These are phyloP conservation scores for Claviceps cyperi DNA, from an alignment of 2,329 filamentous ascomycete genomes.

Conservation along the genomic window DNA sequence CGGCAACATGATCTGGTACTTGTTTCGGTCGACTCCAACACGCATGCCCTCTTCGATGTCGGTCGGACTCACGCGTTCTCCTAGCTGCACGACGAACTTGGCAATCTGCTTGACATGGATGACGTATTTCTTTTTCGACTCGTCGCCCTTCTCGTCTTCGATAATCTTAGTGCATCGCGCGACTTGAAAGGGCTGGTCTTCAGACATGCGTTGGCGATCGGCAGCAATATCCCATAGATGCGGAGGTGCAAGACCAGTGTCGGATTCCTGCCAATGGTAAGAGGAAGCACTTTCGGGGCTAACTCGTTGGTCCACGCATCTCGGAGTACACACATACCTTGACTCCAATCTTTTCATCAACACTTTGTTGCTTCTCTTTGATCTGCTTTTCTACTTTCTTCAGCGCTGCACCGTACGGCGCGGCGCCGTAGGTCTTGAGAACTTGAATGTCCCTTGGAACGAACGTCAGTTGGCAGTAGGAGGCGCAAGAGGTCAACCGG, in stretches of 20 bases:
- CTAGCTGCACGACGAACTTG: slow-evolving; percentile 96
- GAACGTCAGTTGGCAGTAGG: slow-evolving; percentile 11
- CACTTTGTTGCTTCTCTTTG: slow-evolving; percentile 95
- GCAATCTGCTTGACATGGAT: slow-evolving; percentile 99
- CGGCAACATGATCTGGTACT: slow-evolving; percentile 96
- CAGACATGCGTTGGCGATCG: slow-evolving; percentile 94
- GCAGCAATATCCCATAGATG: slow-evolving; percentile 98
- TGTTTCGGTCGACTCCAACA: slow-evolving; percentile 94
- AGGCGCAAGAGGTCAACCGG: neutral
- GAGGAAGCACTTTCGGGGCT: slow-evolving; percentile 2
- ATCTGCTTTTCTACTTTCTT: slow-evolving; percentile 99
- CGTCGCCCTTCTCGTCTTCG: slow-evolving; percentile 78
- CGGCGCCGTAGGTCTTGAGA: slow-evolving; percentile 95
- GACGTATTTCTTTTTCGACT: slow-evolving; percentile 98
- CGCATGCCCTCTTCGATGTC: slow-evolving; percentile 99
- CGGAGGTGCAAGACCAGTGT: slow-evolving; percentile 92
- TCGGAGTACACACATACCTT: slow-evolving; percentile 36
- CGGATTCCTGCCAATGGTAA: slow-evolving; percentile 61
- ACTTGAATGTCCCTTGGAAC: slow-evolving; percentile 83
- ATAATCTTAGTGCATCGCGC: slow-evolving; percentile 99
- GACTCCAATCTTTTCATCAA: slow-evolving; percentile 95
- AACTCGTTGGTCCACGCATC: neutral
- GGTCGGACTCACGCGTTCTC: slow-evolving; percentile 90
- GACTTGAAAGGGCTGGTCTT: slow-evolving; percentile 95
- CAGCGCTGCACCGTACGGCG: slow-evolving; percentile 81